Evolutionary conservation across 306 rosid genomes (phyloP).

Genomic region (Vigna mungo): DNA sequence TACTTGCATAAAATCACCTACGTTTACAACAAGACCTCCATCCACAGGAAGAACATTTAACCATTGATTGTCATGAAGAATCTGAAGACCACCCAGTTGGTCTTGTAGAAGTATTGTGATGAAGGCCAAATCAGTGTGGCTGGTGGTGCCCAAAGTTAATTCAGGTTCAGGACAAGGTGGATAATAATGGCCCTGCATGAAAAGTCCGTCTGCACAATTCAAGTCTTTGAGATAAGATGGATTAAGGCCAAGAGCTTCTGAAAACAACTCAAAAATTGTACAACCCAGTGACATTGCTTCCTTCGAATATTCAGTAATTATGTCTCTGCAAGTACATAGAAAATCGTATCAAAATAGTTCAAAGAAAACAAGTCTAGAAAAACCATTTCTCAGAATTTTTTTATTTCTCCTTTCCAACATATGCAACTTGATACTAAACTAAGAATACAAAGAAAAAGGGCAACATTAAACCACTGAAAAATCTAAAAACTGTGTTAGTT

Average conservation of each 20-base stretch:
- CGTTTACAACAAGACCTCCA: constrained; percentile 58
- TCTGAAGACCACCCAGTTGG: constrained; percentile 59
- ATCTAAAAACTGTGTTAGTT: neutral
- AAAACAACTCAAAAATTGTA: constrained; percentile 51
- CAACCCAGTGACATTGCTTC: constrained; percentile 43
- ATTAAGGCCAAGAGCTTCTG: constrained; percentile 55
- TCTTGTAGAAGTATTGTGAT: constrained; percentile 59
- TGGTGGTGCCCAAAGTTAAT: constrained; percentile 48
- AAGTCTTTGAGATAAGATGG: constrained; percentile 46
- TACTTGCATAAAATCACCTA: constrained; percentile 59
- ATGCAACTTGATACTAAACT: neutral
- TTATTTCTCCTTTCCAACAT: neutral
- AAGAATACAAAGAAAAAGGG: neutral
- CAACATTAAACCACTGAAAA: neutral
- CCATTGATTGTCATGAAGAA: constrained; percentile 53
- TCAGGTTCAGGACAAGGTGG: constrained; percentile 63
- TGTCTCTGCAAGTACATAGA: constrained; percentile 45
- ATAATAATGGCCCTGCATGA: constrained; percentile 53
- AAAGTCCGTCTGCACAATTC: constrained; percentile 46
- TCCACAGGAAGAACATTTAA: constrained; percentile 46
- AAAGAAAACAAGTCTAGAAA: neutral
- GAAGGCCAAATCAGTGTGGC: constrained; percentile 51
- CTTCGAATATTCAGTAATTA: constrained; percentile 50
- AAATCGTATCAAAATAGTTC: neutral
- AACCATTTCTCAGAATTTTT: too few relatives aligned